phyloP scores from a whole-genome alignment of 345 rosid genomes.

The Acer yangbiense region DNA sequence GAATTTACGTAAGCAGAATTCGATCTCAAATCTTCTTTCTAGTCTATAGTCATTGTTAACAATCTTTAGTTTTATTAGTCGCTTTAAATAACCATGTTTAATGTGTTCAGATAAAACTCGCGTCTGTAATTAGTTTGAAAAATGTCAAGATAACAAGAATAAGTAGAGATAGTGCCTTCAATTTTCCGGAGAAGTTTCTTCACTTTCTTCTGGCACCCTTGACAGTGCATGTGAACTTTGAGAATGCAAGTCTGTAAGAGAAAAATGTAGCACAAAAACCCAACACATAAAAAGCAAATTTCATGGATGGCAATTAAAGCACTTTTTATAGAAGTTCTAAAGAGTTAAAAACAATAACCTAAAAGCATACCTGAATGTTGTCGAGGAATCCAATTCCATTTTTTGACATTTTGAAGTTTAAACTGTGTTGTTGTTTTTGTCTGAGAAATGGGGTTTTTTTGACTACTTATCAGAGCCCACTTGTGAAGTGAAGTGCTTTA shows the following conservation, averaged over 20 bases:
- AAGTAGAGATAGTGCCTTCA: slow-evolving; percentile 45
- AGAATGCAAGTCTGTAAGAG: slow-evolving; percentile 55
- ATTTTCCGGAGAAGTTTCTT: slow-evolving; percentile 67
- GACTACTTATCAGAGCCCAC: not conserved
- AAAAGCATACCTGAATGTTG: slow-evolving; percentile 32
- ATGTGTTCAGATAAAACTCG: not conserved
- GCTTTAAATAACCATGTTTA: not conserved
- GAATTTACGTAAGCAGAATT: not conserved
- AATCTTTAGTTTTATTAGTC: too few species aligned
- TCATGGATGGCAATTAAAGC: not conserved
- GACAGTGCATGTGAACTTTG: slow-evolving; percentile 71
- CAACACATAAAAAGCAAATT: too few species aligned
- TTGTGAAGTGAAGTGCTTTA: not conserved
- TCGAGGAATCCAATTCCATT: slow-evolving; percentile 38
- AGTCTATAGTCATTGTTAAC: not conserved
- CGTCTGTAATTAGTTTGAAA: too few species aligned
- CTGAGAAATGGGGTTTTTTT: not conserved
- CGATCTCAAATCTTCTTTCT: not conserved
- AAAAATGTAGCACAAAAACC: too few species aligned
- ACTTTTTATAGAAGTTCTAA: not conserved
- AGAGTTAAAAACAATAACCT: not conserved
- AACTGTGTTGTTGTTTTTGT: not conserved
- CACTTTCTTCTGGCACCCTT: slow-evolving; percentile 71
- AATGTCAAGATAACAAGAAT: not conserved
- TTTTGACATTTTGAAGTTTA: slow-evolving; percentile 34